Evolutionary conservation across 2,329 filamentous ascomycete genomes (phyloP).

Genomic region (Leptoxyphium fumago): DNA sequence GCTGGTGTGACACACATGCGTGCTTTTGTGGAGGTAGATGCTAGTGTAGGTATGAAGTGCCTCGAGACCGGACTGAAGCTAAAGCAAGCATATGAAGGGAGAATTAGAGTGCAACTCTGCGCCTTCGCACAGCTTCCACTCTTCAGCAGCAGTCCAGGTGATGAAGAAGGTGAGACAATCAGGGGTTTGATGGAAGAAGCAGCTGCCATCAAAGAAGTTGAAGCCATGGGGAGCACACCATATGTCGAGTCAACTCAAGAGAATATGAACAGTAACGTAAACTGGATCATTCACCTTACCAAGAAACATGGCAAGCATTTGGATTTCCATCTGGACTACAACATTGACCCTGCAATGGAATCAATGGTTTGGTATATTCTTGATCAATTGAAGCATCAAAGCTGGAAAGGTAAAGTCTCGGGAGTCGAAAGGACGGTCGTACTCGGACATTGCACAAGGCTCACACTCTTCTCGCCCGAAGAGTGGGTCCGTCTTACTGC

Average conservation of each 20-base stretch:
- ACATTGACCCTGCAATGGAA: slow-evolving; percentile 36
- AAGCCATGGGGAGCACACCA: slow-evolving; percentile 51
- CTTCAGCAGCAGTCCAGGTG: slow-evolving; percentile 34
- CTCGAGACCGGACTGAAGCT: slow-evolving; percentile 43
- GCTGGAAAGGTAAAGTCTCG: slow-evolving; percentile 32
- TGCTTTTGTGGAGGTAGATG: slow-evolving; percentile 58
- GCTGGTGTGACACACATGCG: slow-evolving; percentile 55
- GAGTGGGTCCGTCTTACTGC: slow-evolving; percentile 37
- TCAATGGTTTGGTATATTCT: slow-evolving; percentile 43
- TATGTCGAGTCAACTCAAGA: slow-evolving; percentile 47
- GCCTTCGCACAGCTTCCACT: slow-evolving; percentile 57
- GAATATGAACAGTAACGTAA: slow-evolving; percentile 41
- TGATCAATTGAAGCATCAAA: slow-evolving; percentile 30
- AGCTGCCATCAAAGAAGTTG: slow-evolving; percentile 29
- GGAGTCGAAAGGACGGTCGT: slow-evolving; percentile 35
- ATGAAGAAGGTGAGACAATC: slow-evolving; percentile 34
- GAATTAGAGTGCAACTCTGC: slow-evolving; percentile 50
- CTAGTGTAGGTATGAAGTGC: slow-evolving; percentile 42
- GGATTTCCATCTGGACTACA: slow-evolving; percentile 61
- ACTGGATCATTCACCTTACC: slow-evolving; percentile 46
- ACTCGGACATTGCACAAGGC: slow-evolving; percentile 54
- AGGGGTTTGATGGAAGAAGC: slow-evolving; percentile 35
- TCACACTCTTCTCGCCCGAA: slow-evolving; percentile 39
- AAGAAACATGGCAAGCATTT: slow-evolving; percentile 39
- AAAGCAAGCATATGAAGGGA: slow-evolving; percentile 30